Percentiles rank a stretch among this genome's conserved stretches.
phyloP scores from a whole-genome alignment of 208 protist species.

The Leishmania tropica region DNA sequence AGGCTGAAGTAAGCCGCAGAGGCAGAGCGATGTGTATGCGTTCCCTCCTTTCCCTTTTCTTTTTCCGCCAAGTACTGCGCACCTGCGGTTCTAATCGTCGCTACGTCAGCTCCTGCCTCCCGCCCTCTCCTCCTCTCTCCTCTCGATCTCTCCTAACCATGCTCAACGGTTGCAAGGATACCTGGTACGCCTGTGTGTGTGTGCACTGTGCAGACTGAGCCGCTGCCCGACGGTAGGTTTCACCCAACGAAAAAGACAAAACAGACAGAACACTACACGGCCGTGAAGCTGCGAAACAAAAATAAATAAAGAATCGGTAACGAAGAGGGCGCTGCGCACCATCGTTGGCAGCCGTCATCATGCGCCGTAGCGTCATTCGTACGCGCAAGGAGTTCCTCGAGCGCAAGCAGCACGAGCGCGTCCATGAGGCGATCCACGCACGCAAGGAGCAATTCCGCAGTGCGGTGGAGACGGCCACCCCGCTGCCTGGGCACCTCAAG shows the following conservation, averaged over 20 bases:
- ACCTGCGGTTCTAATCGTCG: not conserved
- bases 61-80: not conserved
- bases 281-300: not conserved
- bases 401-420: conserved; percentile 79
- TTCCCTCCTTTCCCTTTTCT: not conserved
- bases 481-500: conserved; percentile 83
- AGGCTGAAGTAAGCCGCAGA: not conserved
- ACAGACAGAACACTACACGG: too few species aligned
- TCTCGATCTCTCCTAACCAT: not conserved
- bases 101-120: not conserved
- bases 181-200: not conserved
- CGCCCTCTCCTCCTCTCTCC: not conserved
- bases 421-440: conserved; percentile 73
- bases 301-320: not conserved
- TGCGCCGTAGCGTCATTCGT: conserved; percentile 86
- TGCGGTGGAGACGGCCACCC: conserved; percentile 74
- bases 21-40: not conserved
- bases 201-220: not conserved
- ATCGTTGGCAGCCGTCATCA: conserved; percentile 10
- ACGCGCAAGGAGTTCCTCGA: conserved; percentile 90
- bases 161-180: not conserved
- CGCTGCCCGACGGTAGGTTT: not conserved
- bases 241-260: too few species aligned
- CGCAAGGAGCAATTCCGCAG: conserved; percentile 87
- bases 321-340: not conserved